These are phyloP conservation scores for Salix dunnii DNA, from an alignment of 345 rosid species.

Conservation along the genomic window DNA sequence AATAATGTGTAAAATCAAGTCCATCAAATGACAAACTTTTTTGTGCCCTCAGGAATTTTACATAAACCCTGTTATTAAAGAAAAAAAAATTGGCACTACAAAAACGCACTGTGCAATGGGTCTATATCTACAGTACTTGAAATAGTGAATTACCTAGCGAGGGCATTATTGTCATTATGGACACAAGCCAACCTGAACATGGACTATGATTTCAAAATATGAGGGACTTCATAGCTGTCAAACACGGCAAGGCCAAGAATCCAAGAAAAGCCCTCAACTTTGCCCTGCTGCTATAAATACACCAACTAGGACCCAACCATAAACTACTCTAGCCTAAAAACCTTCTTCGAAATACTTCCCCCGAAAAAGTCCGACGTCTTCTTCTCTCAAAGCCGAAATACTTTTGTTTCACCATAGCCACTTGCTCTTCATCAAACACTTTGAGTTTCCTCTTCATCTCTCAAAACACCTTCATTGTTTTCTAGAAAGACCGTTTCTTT, in stretches of 20 bases:
- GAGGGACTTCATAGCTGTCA: not conserved
- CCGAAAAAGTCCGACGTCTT: not conserved
- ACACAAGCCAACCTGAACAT: not conserved
- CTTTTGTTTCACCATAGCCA: not conserved
- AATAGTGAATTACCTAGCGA: not conserved
- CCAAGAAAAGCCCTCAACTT: not conserved
- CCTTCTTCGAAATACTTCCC: not conserved
- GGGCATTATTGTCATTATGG: conserved; percentile 16
- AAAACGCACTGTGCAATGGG: too few species aligned
- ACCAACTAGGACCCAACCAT: conserved; percentile 4
- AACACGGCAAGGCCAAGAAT: not conserved
- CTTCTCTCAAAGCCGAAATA: not conserved
- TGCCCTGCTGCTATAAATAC: conserved; percentile 41
- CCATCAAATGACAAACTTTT: too few species aligned
- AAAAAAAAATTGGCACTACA: too few species aligned
- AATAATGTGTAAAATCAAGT: too few species aligned
- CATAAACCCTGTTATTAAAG: too few species aligned
- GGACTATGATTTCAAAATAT: not conserved
- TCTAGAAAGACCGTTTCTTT: not conserved
- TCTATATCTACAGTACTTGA: too few species aligned
- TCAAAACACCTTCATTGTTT: not conserved
- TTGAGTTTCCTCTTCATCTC: not conserved
- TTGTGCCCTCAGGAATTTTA: too few species aligned
- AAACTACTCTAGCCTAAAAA: not conserved
- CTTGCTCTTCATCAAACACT: not conserved